Percentiles rank a stretch among this genome's conserved stretches.
Evolutionary conservation across 768 basidiomycete species (phyloP).

Genomic region (Boletus rubroflammeus): DNA sequence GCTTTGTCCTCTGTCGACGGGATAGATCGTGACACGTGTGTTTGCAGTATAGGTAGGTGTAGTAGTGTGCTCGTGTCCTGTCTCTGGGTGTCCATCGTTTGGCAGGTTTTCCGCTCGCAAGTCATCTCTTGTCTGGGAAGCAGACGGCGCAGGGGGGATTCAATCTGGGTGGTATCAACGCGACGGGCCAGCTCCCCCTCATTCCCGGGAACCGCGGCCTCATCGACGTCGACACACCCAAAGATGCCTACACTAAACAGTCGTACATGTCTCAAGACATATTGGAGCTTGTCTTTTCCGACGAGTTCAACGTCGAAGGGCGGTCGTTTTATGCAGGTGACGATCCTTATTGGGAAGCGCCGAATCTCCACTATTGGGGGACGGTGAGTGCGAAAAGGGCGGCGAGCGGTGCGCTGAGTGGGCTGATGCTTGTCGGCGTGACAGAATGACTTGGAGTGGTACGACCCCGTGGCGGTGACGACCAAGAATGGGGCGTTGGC

Average conservation of each 20-base stretch:
- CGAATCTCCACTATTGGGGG: constrained; percentile 66
- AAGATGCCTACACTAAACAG: constrained; percentile 38
- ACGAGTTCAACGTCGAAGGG: constrained; percentile 78
- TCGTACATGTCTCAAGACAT: constrained; percentile 38
- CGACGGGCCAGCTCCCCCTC: constrained; percentile 59
- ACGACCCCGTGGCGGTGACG: constrained; percentile 50
- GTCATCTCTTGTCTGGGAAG: constrained; percentile 40
- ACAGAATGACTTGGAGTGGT: constrained; percentile 51
- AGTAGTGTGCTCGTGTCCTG: neutral
- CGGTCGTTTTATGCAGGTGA: constrained; percentile 68
- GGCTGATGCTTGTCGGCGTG: constrained; percentile 8
- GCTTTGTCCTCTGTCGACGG: neutral
- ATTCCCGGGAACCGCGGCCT: constrained; percentile 44
- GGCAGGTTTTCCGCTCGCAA: constrained; percentile 49
- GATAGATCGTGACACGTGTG: neutral
- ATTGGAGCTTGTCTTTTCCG: constrained; percentile 64
- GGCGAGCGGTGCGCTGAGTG: no score
- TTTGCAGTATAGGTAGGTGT: constrained; percentile 16
- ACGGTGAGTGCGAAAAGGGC: constrained; percentile 33
- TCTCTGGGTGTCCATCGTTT: neutral
- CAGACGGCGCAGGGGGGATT: constrained; percentile 51
- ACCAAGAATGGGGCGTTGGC: constrained; percentile 49
- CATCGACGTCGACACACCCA: constrained; percentile 55
- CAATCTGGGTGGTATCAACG: constrained; percentile 74
- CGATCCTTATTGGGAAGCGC: constrained; percentile 57